These are phyloP conservation scores for Penicillium chermesinum DNA, from an alignment of 495 filamentous ascomycete species.

Conservation along the genomic window DNA sequence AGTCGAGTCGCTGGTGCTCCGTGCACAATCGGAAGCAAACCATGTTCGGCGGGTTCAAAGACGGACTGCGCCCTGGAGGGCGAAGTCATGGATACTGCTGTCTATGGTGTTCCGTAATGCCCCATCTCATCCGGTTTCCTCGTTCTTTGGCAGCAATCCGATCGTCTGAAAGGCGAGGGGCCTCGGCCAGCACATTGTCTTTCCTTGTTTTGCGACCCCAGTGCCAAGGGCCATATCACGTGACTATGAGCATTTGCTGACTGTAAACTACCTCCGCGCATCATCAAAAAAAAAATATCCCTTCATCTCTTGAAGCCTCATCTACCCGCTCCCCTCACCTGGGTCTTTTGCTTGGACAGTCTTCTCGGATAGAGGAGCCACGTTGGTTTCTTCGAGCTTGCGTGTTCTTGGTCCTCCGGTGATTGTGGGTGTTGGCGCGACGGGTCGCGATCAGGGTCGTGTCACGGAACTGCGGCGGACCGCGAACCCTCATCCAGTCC, in stretches of 20 bases:
- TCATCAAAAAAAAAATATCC: neutral
- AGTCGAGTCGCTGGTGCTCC: neutral
- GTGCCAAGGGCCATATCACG: neutral
- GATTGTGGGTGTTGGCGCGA: slow-evolving; percentile 4
- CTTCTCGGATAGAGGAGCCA: no score
- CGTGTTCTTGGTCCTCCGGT: neutral
- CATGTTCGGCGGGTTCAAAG: neutral
- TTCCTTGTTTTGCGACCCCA: neutral
- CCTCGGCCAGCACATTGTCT: no score
- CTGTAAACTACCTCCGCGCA: neutral
- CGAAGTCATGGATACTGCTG: no score
- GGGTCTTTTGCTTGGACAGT: no score
- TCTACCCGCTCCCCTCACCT: no score
- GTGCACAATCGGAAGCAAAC: neutral
- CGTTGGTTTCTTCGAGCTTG: no score
- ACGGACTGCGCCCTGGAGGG: no score
- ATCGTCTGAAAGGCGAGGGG: no score
- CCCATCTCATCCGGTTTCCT: no score
- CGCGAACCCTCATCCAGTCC: slow-evolving; percentile 3
- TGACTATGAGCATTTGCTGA: neutral
- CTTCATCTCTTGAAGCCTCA: neutral
- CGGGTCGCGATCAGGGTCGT: slow-evolving; percentile 20
- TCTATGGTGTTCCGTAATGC: no score
- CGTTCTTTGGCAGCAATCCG: no score
- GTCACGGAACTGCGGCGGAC: slow-evolving; percentile 14